Base-by-base conservation (phyloP, 2,329 filamentous ascomycete species). In the Xylariaceae sp. region DNA sequence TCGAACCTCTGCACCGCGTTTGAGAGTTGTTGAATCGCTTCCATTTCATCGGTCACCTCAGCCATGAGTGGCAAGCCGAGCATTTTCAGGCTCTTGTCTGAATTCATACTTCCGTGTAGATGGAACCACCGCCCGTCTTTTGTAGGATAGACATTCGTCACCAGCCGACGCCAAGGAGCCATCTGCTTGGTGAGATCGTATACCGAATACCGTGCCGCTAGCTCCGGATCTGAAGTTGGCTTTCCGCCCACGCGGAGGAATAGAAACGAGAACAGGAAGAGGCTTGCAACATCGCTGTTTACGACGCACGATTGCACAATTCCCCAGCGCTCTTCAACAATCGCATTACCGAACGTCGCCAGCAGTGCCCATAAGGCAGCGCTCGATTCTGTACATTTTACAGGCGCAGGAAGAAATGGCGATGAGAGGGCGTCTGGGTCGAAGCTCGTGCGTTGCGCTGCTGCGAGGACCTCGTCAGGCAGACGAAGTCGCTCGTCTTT, bases 81-180 rank as follows among this genome's bases (percentile, higher is more conserved):
- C 62, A 65, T 65, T 15, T 41, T 35, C 50, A 65, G 45, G 13
- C 53, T 59, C 3, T 47, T 44, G 7, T 38, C 43, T 9, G 63
- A 54, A 19, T 64, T 54, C 34, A 65, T 44, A 1, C 62, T 57
- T 2, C 62, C 62, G 34, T 65, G 63, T 2, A 64, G 44, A 26
- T 65, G 63, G 38, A 63, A 65, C 53, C 56, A 65, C 7, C 58
- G 49, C 0, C 57, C 57, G 19, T 64, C 61, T 11, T 56, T 56
- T 1, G 63, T 63, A 29, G 56, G 53, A 39, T 65, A 64, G 6
- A 64, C 51, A 17, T 62, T 63, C 0, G 62, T 64, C 4, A 61
- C 56, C 11, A 61, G 48, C 4, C 57, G 52, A 6, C 59, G 55
- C 47, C 59, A 64, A 11, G 57, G 55, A 22, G 49, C 50, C 35